A percentile compares a stretch with the other conserved stretches of the same genome.
Conservation (phyloP, 2,329 filamentous ascomycete species). For the Fusarium verrucosum region DNA sequence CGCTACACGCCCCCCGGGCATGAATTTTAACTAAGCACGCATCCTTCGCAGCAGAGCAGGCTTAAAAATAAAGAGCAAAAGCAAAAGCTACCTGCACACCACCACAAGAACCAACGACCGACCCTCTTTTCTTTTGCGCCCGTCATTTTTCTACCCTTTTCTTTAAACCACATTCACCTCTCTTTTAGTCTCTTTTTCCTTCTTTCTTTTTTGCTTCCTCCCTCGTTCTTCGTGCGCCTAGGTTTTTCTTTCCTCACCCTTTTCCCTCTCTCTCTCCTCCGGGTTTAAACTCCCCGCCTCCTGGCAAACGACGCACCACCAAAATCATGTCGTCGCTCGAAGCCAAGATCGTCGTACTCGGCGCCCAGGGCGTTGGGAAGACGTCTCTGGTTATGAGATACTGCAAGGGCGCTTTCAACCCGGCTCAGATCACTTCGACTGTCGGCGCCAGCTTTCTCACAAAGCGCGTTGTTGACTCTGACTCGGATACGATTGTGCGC, state of each 20-base stretch:
- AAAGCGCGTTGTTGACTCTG: slow-evolving; percentile 81
- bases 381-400: slow-evolving; percentile 81
- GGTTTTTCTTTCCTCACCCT: slow-evolving; percentile 5
- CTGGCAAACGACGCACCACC: slow-evolving; percentile 19
- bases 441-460: slow-evolving; percentile 83
- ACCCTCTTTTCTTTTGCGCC: slow-evolving; percentile 26
- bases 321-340: slow-evolving; percentile 69
- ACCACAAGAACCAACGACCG: slow-evolving; percentile 4
- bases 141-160: slow-evolving; percentile 3
- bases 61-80: too few species aligned
- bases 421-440: slow-evolving; percentile 72
- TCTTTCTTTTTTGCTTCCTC: slow-evolving; percentile 21
- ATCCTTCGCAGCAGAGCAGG: background rate
- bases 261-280: slow-evolving; percentile 15
- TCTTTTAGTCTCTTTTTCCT: slow-evolving; percentile 14
- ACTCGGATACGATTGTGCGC: slow-evolving; percentile 87
- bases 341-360: slow-evolving; percentile 83
- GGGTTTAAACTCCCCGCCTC: slow-evolving; percentile 5
- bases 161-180: slow-evolving; percentile 13
- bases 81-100: slow-evolving; percentile 15
- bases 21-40: slow-evolving; percentile 6
- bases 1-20: slow-evolving; percentile 9
- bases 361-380: slow-evolving; percentile 82
- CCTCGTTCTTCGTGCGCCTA: slow-evolving; percentile 11
- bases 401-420: slow-evolving; percentile 76